Conservation (phyloP, 345 rosid species). For the Carallia brachiata region DNA sequence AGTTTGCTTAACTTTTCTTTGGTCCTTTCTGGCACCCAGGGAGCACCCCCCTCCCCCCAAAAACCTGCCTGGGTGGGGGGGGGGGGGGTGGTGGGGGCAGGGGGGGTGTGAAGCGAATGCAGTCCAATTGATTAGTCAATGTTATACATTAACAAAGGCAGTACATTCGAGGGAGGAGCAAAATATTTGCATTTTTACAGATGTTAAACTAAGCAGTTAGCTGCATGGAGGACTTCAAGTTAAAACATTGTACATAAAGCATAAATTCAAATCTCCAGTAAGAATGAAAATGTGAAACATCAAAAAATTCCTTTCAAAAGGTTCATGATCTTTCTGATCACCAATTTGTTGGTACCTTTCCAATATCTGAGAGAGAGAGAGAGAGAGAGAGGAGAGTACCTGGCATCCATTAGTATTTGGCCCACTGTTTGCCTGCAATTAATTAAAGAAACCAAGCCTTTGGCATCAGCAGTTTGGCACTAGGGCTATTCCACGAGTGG, state of each 20-base stretch:
- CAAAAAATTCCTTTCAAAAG: not conserved
- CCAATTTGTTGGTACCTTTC: not conserved
- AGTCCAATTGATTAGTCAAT: too few species aligned
- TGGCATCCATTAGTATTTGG: slow-evolving; percentile 84
- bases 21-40: too few species aligned
- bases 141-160: not conserved
- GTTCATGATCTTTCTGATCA: not conserved
- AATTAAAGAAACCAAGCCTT: slow-evolving; percentile 1
- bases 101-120: too few species aligned
- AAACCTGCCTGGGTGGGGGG: too few species aligned
- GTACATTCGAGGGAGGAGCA: not conserved
- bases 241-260: not conserved
- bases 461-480: not conserved
- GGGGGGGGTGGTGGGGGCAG: too few species aligned
- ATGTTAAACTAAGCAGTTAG: not conserved
- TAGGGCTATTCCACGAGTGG: not conserved
- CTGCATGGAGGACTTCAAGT: not conserved
- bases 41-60: too few species aligned
- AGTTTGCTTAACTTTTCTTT: too few species aligned
- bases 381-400: slow-evolving; percentile 41
- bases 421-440: slow-evolving; percentile 87
- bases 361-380: not conserved
- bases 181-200: not conserved
- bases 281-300: not conserved
- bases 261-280: not conserved